These are phyloP conservation scores for Coniferiporia sulphurascens DNA, from an alignment of 1,284 basidiomycete genomes.

Conservation along the genomic window DNA sequence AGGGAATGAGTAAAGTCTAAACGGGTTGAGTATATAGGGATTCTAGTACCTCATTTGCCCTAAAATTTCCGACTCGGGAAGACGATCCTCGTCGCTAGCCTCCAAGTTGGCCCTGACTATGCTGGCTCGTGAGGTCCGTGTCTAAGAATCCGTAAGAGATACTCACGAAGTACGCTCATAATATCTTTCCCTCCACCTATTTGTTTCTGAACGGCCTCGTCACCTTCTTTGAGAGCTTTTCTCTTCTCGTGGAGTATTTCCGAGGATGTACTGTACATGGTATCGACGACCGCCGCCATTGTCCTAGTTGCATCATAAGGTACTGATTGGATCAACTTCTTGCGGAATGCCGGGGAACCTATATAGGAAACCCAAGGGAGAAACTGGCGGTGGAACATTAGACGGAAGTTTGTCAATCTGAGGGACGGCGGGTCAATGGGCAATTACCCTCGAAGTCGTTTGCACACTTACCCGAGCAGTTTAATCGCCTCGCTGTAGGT, in stretches of 20 bases:
- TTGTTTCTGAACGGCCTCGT: slow-evolving; percentile 2
- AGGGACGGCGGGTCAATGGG: neutral
- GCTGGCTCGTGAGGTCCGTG: neutral
- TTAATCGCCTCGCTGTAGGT: slow-evolving; percentile 28
- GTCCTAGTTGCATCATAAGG: slow-evolving; percentile 33
- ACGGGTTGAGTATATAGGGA: neutral
- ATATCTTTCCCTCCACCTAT: slow-evolving; percentile 13
- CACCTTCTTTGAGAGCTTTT: neutral
- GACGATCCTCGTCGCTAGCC: slow-evolving; percentile 25
- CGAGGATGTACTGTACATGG: slow-evolving; percentile 1
- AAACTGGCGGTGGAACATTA: neutral
- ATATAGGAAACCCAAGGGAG: slow-evolving; percentile 23
- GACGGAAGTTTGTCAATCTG: neutral
- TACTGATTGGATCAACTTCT: slow-evolving; percentile 31
- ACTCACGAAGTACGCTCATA: slow-evolving; percentile 12
- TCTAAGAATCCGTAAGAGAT: neutral
- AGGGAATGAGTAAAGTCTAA: neutral
- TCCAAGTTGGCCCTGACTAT: slow-evolving; percentile 29
- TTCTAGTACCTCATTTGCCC: slow-evolving; percentile 30
- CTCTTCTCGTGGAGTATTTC: neutral
- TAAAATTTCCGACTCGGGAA: slow-evolving; percentile 28
- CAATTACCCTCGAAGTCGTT: too few species aligned
- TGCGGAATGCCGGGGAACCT: slow-evolving; percentile 33
- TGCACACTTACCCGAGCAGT: slow-evolving; percentile 24
- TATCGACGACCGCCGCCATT: slow-evolving; percentile 28